Conservation (phyloP, 2,329 filamentous ascomycete genomes). For the Alternaria tenuissima region DNA sequence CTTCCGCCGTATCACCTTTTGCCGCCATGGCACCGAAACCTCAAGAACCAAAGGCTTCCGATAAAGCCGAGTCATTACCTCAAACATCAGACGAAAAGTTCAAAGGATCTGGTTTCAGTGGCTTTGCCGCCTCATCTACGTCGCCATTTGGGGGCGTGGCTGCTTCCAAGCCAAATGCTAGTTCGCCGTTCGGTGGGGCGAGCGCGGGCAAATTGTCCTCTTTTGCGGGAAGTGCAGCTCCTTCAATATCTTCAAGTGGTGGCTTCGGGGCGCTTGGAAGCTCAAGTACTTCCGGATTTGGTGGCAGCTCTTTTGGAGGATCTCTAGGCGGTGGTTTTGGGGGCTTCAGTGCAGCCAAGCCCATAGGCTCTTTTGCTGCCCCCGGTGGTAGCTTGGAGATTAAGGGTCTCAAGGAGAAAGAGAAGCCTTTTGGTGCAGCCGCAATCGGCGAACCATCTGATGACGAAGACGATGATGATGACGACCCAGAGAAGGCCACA, state of each 20-base stretch:
- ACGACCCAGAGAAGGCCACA: constrained; percentile 28
- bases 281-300: constrained; percentile 46
- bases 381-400: constrained; percentile 62
- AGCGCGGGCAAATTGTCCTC: constrained; percentile 36
- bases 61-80: constrained; percentile 32
- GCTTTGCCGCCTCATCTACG: constrained; percentile 49
- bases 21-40: constrained; percentile 53
- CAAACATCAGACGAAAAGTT: constrained; percentile 61
- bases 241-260: constrained; percentile 29
- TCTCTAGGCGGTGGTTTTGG: constrained; percentile 49
- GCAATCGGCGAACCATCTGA: constrained; percentile 66
- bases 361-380: constrained; percentile 71
- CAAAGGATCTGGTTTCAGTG: constrained; percentile 57
- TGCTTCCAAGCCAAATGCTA: constrained; percentile 23
- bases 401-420: constrained; percentile 63
- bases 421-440: constrained; percentile 79
- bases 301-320: constrained; percentile 53
- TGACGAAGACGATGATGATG: constrained; percentile 63
- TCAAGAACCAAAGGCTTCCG: constrained; percentile 33
- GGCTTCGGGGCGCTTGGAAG: constrained; percentile 47
- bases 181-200: constrained; percentile 50
- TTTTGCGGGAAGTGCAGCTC: constrained; percentile 29
- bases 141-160: constrained; percentile 48
- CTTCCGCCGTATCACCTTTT: constrained; percentile 59
- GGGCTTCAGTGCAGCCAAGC: constrained; percentile 36